These are phyloP conservation scores for Cyclotella sp. DNA, from an alignment of 108 stramenopile genomes.

Conservation along the genomic window DNA sequence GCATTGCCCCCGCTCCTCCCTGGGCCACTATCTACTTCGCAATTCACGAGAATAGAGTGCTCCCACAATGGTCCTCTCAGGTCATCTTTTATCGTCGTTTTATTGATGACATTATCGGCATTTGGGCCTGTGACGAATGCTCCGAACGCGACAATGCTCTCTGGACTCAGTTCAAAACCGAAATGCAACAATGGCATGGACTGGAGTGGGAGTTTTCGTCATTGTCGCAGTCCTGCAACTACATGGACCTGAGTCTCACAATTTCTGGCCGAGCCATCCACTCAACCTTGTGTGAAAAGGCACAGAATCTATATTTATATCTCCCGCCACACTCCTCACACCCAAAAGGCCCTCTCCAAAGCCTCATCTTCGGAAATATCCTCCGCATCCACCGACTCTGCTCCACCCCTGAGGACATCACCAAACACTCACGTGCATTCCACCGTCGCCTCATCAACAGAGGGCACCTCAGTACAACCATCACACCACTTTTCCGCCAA, in stretches of 20 bases:
- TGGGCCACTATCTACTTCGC: no score
- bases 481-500: constrained; percentile 30
- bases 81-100: constrained; percentile 5
- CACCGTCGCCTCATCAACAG: constrained; percentile 23
- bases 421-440: constrained; percentile 26
- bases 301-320: constrained; percentile 32
- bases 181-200: constrained; percentile 2
- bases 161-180: constrained; percentile 2
- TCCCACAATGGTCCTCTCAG: not conserved
- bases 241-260: constrained; percentile 26
- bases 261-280: constrained; percentile 3
- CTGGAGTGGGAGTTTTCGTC: constrained; percentile 18
- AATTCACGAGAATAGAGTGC: no score
- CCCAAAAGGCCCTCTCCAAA: constrained; percentile 18
- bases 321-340: constrained; percentile 35
- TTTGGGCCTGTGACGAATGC: constrained; percentile 3
- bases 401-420: not conserved
- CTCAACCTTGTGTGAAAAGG: constrained; percentile 17
- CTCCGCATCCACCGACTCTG: constrained; percentile 35
- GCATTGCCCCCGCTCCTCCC: no score
- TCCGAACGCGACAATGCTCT: not conserved
- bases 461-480: constrained; percentile 8
- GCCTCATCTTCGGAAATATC: constrained; percentile 18
- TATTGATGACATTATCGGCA: constrained; percentile 22
- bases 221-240: constrained; percentile 3